phyloP scores from a whole-genome alignment of 73 alveolate genomes.

The Halteria grandinella region DNA sequence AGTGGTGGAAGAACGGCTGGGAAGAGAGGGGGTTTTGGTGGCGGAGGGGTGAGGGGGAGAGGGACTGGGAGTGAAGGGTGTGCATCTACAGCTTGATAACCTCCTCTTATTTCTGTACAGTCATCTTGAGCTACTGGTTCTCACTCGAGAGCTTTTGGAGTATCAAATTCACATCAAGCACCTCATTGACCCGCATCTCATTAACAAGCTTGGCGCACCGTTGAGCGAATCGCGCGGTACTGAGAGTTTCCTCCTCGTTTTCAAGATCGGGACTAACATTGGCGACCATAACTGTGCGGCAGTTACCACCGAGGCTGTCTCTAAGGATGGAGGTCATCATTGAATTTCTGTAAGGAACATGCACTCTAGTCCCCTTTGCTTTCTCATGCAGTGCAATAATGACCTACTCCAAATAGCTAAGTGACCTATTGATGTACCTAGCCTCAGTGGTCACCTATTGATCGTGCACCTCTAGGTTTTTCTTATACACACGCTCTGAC shows the following conservation, averaged over 20 bases:
- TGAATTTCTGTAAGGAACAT: slow-evolving; percentile 96
- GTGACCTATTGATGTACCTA: slow-evolving; percentile 84
- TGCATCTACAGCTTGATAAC: slow-evolving; percentile 7
- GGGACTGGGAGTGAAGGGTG: no score
- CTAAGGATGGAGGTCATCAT: slow-evolving; percentile 94
- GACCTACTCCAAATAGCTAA: slow-evolving; percentile 87
- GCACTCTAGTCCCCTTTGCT: slow-evolving; percentile 85
- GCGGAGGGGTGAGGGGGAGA: no score
- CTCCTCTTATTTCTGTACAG: slow-evolving; percentile 14
- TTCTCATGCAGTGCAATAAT: slow-evolving; percentile 84
- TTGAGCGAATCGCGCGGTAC: slow-evolving; percentile 92
- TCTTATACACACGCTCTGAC: slow-evolving; percentile 81
- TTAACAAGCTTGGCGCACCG: slow-evolving; percentile 93
- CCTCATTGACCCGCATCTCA: slow-evolving; percentile 80
- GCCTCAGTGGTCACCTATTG: slow-evolving; percentile 71
- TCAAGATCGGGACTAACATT: slow-evolving; percentile 83
- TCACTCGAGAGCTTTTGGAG: slow-evolving; percentile 73
- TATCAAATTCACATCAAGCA: slow-evolving; percentile 70
- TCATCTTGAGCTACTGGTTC: slow-evolving; percentile 31
- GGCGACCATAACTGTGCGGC: slow-evolving; percentile 96
- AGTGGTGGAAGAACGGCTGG: no score
- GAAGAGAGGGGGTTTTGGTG: no score
- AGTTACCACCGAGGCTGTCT: slow-evolving; percentile 97
- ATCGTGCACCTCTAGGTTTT: slow-evolving; percentile 68
- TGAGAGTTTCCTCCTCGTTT: slow-evolving; percentile 89